Conservation (phyloP, 2,329 filamentous ascomycete genomes). For the Fusarium nisikadoi region DNA sequence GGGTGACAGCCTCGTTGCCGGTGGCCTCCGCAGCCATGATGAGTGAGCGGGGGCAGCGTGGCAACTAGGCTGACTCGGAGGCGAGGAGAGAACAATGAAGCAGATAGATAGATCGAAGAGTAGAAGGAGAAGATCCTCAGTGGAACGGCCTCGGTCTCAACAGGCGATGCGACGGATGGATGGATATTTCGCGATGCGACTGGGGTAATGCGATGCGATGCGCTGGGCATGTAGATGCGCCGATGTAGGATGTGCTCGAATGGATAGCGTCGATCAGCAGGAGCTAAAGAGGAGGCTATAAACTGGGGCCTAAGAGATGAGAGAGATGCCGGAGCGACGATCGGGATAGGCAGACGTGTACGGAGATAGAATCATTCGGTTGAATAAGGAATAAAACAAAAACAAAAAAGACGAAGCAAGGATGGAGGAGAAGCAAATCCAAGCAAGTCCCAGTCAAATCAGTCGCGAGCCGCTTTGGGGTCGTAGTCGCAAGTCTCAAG, state of each 20-base stretch:
- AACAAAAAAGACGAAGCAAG: constrained; percentile 23
- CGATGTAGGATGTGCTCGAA: constrained; percentile 25
- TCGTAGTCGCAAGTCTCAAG: constrained; percentile 26
- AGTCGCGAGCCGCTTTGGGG: constrained; percentile 20
- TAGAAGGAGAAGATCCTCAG: neutral
- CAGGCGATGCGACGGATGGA: constrained; percentile 17
- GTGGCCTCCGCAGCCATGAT: constrained; percentile 52
- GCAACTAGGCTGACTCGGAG: constrained; percentile 20
- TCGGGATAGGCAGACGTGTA: neutral
- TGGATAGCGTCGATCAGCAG: constrained; percentile 24
- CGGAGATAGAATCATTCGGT: constrained; percentile 1
- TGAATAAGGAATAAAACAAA: neutral
- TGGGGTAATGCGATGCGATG: constrained; percentile 22
- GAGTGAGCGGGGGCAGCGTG: constrained; percentile 37
- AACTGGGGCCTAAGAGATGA: constrained; percentile 7
- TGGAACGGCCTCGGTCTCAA: neutral
- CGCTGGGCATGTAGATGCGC: constrained; percentile 28
- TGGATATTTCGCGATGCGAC: constrained; percentile 28
- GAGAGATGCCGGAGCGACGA: neutral
- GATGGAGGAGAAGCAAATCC: constrained; percentile 29
- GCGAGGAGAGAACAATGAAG: neutral
- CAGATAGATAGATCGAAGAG: neutral
- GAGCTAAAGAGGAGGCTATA: constrained; percentile 17
- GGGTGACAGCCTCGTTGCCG: constrained; percentile 44
- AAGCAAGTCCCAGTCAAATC: constrained; percentile 20